phyloP scores from a whole-genome alignment of 495 filamentous ascomycete species.

The Penicillium steckii region DNA sequence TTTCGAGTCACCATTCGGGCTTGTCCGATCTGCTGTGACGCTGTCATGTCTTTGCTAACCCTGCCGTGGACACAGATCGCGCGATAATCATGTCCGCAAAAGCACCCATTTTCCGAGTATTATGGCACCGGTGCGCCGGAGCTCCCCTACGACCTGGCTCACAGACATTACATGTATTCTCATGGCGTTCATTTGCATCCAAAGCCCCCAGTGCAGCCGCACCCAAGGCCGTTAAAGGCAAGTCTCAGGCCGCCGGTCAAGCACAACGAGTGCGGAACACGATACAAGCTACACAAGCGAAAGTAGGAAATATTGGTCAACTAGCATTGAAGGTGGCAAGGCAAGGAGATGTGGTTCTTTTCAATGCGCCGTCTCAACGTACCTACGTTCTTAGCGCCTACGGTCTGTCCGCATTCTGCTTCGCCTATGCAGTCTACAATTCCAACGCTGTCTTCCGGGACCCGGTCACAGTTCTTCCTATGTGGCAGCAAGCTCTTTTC shows the following conservation, averaged over 20 bases:
- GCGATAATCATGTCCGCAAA: constrained; percentile 34
- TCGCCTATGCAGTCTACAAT: constrained; percentile 55
- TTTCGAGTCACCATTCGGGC: neutral
- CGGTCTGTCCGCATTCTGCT: constrained; percentile 53
- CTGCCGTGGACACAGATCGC: constrained; percentile 12
- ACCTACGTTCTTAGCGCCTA: constrained; percentile 58
- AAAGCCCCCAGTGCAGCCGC: constrained; percentile 18
- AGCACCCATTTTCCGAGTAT: constrained; percentile 26
- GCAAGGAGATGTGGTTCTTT: constrained; percentile 49
- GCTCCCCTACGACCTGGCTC: constrained; percentile 11
- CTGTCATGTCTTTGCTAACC: constrained; percentile 11
- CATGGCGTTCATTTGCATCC: constrained; percentile 38
- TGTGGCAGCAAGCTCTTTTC: constrained; percentile 40
- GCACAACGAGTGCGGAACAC: neutral
- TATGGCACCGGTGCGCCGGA: constrained; percentile 28
- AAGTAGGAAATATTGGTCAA: constrained; percentile 27
- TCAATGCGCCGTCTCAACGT: constrained; percentile 60
- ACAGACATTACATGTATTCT: constrained; percentile 7
- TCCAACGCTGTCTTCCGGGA: constrained; percentile 45
- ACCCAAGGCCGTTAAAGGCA: constrained; percentile 12
- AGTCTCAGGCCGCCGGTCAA: constrained; percentile 12
- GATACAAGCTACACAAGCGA: neutral
- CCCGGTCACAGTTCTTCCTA: constrained; percentile 29
- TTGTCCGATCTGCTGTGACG: neutral
- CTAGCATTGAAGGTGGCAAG: constrained; percentile 37